Percentiles rank a stretch among this genome's conserved stretches.
These are phyloP conservation scores for Acer negundo DNA, from an alignment of 345 rosid species.

Conservation along the genomic window DNA sequence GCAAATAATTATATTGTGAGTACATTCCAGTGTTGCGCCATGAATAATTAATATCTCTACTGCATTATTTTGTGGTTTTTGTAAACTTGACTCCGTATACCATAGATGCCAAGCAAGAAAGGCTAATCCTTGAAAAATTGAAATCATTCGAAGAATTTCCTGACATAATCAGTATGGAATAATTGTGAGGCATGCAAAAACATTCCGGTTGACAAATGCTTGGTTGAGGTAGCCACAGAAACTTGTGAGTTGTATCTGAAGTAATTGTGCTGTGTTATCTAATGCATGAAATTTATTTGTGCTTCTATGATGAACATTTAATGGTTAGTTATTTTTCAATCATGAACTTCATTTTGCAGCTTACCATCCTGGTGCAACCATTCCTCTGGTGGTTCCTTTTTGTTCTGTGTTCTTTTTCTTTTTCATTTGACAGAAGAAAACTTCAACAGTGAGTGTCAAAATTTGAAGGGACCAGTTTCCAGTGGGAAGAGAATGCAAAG, in stretches of 20 bases:
- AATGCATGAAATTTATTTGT: not conserved
- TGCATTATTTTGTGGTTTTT: not conserved
- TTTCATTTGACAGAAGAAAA: no score
- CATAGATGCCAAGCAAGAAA: slow-evolving; percentile 77
- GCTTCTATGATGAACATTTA: not conserved
- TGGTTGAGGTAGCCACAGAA: not conserved
- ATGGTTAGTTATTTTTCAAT: not conserved
- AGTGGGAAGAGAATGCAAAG: not conserved
- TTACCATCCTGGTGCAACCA: not conserved
- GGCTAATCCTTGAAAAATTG: slow-evolving; percentile 64
- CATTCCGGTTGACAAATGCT: not conserved
- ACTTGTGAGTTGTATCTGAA: not conserved
- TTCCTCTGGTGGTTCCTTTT: not conserved
- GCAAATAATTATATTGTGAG: not conserved
- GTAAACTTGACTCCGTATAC: slow-evolving; percentile 42
- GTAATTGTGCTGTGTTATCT: not conserved
- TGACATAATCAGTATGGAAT: slow-evolving; percentile 16
- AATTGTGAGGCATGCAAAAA: slow-evolving; percentile 9
- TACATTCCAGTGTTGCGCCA: not conserved
- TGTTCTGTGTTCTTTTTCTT: no score
- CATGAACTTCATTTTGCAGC: not conserved
- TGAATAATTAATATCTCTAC: not conserved
- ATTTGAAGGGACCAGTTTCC: not conserved
- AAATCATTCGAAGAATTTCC: slow-evolving; percentile 46
- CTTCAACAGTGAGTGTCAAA: not conserved